Conservation (phyloP, 345 rosid species). For the Heritiera fomes region DNA sequence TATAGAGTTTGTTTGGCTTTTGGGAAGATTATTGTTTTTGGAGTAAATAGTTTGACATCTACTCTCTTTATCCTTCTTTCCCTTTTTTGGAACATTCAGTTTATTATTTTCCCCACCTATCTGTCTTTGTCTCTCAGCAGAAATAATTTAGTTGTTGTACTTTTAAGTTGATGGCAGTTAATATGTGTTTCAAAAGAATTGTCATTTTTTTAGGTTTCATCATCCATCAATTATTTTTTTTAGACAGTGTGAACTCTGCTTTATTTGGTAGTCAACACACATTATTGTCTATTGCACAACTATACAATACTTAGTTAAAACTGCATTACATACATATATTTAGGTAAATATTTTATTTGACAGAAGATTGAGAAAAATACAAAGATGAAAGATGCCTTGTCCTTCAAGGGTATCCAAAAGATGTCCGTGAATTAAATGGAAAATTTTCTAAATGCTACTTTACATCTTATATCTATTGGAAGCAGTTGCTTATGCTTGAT, state of each 20-base stretch:
- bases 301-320: neutral
- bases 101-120: neutral
- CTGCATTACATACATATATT: neutral
- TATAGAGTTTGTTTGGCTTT: neutral
- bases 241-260: neutral
- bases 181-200: neutral
- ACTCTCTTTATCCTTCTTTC: neutral
- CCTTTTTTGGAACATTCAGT: neutral
- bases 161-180: neutral
- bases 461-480: neutral
- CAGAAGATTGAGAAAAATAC: neutral
- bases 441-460: neutral
- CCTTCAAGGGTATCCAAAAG: neutral
- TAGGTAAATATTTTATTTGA: neutral
- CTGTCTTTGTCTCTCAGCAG: neutral
- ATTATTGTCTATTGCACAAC: neutral
- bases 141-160: neutral
- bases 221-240: neutral
- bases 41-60: neutral
- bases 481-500: neutral
- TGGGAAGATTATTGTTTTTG: neutral
- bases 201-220: neutral
- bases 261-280: neutral
- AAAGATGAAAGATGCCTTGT: neutral
- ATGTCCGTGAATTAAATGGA: neutral